phyloP scores from a whole-genome alignment of 2,329 filamentous ascomycete species.

The Sclerotinia sclerotiorum region DNA sequence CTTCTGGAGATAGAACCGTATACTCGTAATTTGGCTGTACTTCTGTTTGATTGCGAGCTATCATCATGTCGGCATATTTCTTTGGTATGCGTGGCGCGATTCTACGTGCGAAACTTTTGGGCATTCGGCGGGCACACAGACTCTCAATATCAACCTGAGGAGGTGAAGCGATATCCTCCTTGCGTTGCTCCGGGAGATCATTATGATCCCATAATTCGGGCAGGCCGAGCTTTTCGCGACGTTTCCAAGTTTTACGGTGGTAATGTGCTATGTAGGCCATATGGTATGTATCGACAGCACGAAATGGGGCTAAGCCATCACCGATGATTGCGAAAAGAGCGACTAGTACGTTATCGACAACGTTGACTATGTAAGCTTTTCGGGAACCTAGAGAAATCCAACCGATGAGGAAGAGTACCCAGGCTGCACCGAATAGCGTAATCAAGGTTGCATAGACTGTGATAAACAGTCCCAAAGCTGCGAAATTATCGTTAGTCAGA shows the following conservation, averaged over 20 bases:
- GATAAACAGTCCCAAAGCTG: conserved; percentile 74
- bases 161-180: conserved; percentile 43
- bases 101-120: conserved; percentile 28
- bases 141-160: conserved; percentile 44
- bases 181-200: conserved; percentile 54
- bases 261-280: conserved; percentile 80
- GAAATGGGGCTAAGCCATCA: conserved; percentile 70
- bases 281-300: conserved; percentile 80
- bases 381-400: conserved; percentile 80
- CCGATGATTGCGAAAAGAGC: conserved; percentile 69
- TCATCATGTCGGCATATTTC: conserved; percentile 29
- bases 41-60: conserved; percentile 25
- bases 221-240: conserved; percentile 59
- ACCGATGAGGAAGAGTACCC: conserved; percentile 85
- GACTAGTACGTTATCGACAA: conserved; percentile 69
- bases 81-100: conserved; percentile 33
- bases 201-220: conserved; percentile 54
- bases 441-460: conserved; percentile 83
- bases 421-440: conserved; percentile 79
- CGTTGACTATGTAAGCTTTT: conserved; percentile 66
- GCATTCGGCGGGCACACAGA: conserved; percentile 30
- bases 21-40: conserved; percentile 45
- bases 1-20: conserved; percentile 63
- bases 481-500: background rate
- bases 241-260: conserved; percentile 47